A percentile compares a stretch with the other conserved stretches of the same genome.
Evolutionary conservation across 2,329 filamentous ascomycete genomes (phyloP).

Genomic region (Talaromyces sp.): DNA sequence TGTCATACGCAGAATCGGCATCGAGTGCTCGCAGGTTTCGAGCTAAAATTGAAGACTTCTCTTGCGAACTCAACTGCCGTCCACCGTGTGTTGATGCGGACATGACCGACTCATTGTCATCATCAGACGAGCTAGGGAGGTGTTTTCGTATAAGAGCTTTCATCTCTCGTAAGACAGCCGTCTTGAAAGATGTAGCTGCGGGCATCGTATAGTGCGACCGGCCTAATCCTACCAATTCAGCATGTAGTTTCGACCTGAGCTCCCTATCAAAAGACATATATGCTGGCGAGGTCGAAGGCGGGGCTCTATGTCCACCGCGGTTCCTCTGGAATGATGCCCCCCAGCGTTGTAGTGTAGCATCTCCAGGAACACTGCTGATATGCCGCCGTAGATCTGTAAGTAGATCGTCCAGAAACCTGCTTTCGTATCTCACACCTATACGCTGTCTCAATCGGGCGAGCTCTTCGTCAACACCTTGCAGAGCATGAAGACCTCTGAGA

Average conservation of each 20-base stretch:
- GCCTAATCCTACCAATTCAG: slow-evolving; percentile 72
- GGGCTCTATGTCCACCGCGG: slow-evolving; percentile 61
- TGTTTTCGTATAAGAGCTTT: slow-evolving; percentile 77
- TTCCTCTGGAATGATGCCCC: slow-evolving; percentile 68
- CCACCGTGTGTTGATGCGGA: slow-evolving; percentile 73
- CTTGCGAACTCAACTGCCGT: slow-evolving; percentile 68
- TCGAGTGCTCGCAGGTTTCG: slow-evolving; percentile 82
- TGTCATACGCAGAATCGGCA: slow-evolving; percentile 73
- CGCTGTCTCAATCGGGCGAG: slow-evolving; percentile 69
- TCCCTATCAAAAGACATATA: slow-evolving; percentile 70
- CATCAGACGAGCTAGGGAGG: slow-evolving; percentile 86
- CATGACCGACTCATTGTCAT: slow-evolving; percentile 86
- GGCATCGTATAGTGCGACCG: slow-evolving; percentile 72
- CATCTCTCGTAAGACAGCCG: slow-evolving; percentile 78
- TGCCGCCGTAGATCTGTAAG: slow-evolving; percentile 78
- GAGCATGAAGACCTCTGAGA: slow-evolving; percentile 68
- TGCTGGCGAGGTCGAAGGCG: slow-evolving; percentile 65
- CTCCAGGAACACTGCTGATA: slow-evolving; percentile 62
- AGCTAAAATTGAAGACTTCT: slow-evolving; percentile 83
- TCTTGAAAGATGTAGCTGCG: slow-evolving; percentile 79
- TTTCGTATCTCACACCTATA: slow-evolving; percentile 82
- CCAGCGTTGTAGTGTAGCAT: slow-evolving; percentile 79
- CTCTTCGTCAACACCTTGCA: slow-evolving; percentile 74
- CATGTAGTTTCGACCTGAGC: slow-evolving; percentile 64
- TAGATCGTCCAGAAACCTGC: slow-evolving; percentile 70